Base-by-base conservation (phyloP, 192 early-diverging fungal genomes). In the Chytriomyces sp. region DNA sequence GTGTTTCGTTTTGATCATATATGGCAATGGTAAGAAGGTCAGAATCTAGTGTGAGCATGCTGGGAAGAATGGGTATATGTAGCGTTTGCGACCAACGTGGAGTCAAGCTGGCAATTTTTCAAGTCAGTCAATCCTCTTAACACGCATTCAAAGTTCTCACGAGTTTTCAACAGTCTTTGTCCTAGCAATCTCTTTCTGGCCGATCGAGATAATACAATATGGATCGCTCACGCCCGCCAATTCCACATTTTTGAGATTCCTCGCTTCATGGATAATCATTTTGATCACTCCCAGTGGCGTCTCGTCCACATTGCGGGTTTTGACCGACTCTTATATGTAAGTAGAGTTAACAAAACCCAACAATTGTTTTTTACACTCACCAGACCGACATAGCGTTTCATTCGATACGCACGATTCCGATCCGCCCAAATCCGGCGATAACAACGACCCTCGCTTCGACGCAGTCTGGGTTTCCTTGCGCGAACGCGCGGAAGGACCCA, bases 191-290 rank as follows among this genome's bases (percentile, higher is more conserved):
- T 85, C 84, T n/a, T 89, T 88, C 55, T 90, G 90, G 55, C 89
- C 91, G 63, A 95, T 78, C 6, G 82, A 85, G 59, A 98, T 80
- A 12, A 76, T 78, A 56, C 90, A 80, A 73, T 94, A 96, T 30
- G 98, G 98, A 76, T 99, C 98, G 26, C 91, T 87, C 68, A 86
- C 90, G 72, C 94, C 94, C 60, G 94, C 88, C 14, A 92, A 78
- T 75, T 98, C 98, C 31, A 84, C 80, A 78, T 97, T 97, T 78
- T 89, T 91, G 63, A 99, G 77, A 7, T 86, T 85, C 52, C 87
- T 89, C 25, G 91, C 98, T 39, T 89, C 87, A 64, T 90, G 87
- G 41, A 99, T 78, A 28, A 83, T 88, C 41, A 96, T 78, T 52
- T 89, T 85, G 4, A 98, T 82, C 7, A 99, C 91, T 70, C 98